Evolutionary conservation across 345 rosid genomes (phyloP).

Genomic region (Eucalyptus pauciflora): DNA sequence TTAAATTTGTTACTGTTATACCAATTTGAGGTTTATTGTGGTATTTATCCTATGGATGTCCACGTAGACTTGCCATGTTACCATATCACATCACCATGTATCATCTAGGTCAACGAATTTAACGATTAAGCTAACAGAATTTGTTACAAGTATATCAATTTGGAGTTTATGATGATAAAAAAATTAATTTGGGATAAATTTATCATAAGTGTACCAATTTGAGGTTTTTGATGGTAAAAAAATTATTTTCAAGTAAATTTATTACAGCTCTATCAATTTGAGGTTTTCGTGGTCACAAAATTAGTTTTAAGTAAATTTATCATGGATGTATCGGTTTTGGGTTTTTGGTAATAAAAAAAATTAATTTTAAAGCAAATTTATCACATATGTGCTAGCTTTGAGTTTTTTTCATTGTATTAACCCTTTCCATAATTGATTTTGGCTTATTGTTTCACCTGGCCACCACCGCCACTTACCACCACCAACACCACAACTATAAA

Average conservation of each 20-base stretch:
- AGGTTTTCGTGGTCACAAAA: rapidly evolving
- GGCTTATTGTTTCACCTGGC: neutral
- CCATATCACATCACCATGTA: no score
- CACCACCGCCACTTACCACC: neutral
- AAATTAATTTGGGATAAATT: no score
- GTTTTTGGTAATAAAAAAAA: no score
- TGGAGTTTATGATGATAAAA: no score
- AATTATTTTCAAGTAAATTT: no score
- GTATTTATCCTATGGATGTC: neutral
- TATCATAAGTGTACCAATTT: rapidly evolving
- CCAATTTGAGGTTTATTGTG: no score
- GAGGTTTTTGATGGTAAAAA: neutral
- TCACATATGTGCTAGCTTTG: no score
- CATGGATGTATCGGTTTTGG: neutral
- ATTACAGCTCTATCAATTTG: no score
- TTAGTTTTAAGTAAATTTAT: no score
- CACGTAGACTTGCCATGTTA: rapidly evolving
- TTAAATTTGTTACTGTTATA: rapidly evolving
- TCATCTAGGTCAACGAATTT: neutral
- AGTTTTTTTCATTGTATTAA: neutral
- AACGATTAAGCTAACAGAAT: rapidly evolving
- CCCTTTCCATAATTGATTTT: neutral
- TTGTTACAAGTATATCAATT: rapidly evolving
- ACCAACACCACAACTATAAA: neutral
- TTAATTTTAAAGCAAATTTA: rapidly evolving